phyloP scores from a whole-genome alignment of 164 flowering plant genomes.

The Platanus orientalis region DNA sequence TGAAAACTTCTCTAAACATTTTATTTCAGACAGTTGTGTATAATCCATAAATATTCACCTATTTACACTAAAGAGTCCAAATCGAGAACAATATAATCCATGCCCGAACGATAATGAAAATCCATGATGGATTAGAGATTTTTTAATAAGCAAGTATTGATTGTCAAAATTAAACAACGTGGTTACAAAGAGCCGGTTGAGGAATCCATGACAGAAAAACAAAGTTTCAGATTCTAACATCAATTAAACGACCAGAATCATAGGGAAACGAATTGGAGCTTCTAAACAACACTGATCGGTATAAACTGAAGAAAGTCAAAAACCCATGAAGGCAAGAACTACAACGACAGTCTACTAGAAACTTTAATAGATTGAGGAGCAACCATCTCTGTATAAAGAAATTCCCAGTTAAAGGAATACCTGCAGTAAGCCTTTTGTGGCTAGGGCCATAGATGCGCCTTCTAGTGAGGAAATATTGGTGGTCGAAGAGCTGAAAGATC shows the following conservation, averaged over 20 bases:
- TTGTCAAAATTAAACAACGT: too few relatives aligned
- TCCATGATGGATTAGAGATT: too few relatives aligned
- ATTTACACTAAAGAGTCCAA: neutral
- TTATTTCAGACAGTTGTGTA: neutral
- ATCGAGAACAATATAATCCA: neutral
- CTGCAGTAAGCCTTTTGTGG: slow-evolving; percentile 44
- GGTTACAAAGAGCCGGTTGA: too few relatives aligned
- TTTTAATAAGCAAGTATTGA: too few relatives aligned
- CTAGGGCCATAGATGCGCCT: slow-evolving; percentile 31
- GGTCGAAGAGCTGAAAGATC: slow-evolving; percentile 58
- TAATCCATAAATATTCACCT: neutral
- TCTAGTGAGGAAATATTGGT: slow-evolving; percentile 35
- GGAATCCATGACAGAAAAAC: neutral
- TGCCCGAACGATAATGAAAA: too few relatives aligned
- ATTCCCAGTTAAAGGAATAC: slow-evolving; percentile 17
- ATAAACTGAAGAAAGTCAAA: neutral
- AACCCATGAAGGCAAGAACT: neutral
- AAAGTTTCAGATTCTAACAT: neutral
- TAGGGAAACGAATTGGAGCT: neutral
- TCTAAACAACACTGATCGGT: too few relatives aligned
- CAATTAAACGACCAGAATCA: neutral
- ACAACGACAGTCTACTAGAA: neutral
- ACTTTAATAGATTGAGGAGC: neutral
- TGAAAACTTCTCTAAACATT: neutral
- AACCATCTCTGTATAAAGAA: too few relatives aligned